These are phyloP conservation scores for Metschnikowia reukaufii DNA, from an alignment of 805 yeast species.

Conservation along the genomic window DNA sequence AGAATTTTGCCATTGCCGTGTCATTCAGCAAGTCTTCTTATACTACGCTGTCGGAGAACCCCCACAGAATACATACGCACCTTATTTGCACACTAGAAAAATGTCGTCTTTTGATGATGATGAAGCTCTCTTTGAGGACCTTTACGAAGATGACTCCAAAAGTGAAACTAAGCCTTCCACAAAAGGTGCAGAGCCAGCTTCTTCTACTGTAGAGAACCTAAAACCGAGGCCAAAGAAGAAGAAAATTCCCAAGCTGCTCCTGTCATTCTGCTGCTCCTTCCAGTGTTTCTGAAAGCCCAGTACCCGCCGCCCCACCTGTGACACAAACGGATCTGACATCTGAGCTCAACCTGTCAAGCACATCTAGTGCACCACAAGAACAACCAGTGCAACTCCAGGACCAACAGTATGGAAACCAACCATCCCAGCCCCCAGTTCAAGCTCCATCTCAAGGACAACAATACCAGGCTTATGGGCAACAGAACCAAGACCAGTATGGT, in stretches of 20 bases:
- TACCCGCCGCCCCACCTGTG: background rate
- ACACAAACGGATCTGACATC: background rate
- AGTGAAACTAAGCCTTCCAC: constrained; percentile 16
- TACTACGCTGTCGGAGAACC: background rate
- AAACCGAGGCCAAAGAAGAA: background rate
- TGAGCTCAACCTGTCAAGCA: background rate
- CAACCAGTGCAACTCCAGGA: background rate
- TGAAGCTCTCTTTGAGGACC: constrained; percentile 91
- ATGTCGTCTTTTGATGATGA: constrained; percentile 69
- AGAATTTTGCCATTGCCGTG: background rate
- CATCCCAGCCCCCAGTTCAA: background rate
- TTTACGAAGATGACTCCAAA: constrained; percentile 47
- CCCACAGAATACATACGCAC: background rate
- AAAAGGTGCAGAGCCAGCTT: constrained; percentile 7
- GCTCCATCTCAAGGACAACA: constrained; percentile 1
- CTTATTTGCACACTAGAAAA: background rate
- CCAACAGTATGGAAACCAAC: constrained; percentile 6
- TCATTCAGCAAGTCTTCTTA: background rate
- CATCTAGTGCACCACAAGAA: background rate
- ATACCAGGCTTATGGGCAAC: constrained; percentile 1
- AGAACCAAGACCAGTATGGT: constrained; percentile 1
- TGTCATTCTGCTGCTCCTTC: background rate
- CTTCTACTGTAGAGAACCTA: background rate
- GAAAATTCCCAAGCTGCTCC: background rate
- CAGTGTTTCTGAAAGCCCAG: background rate